Conservation (phyloP, 257 asterid species). For the Apocynum venetum region DNA sequence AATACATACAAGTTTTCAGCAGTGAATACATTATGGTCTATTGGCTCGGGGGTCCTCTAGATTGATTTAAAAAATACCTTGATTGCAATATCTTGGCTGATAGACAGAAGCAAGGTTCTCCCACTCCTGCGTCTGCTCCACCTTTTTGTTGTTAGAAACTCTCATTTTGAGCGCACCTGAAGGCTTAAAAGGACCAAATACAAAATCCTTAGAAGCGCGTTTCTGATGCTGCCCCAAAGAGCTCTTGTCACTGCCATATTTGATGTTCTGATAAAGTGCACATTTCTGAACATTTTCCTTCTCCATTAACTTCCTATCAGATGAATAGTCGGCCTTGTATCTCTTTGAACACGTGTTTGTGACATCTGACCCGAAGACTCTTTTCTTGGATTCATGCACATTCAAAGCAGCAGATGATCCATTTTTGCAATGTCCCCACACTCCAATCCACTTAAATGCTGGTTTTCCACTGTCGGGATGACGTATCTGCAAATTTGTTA, state of each 20-base stretch:
- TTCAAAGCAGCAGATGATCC: slow-evolving; percentile 28
- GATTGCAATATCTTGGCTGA: slow-evolving; percentile 52
- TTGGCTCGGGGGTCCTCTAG: not conserved
- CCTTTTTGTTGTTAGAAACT: slow-evolving; percentile 27
- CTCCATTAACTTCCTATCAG: slow-evolving; percentile 24
- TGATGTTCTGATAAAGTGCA: slow-evolving; percentile 11
- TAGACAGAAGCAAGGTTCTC: slow-evolving; percentile 34
- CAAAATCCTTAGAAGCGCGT: slow-evolving; percentile 39
- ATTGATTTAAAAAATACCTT: slow-evolving; percentile 36
- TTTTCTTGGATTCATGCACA: slow-evolving; percentile 36
- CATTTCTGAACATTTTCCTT: slow-evolving; percentile 15
- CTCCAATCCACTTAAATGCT: slow-evolving; percentile 62
- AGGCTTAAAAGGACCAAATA: slow-evolving; percentile 63
- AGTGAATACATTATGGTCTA: not conserved
- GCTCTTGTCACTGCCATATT: slow-evolving; percentile 19
- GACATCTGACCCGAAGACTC: slow-evolving; percentile 60
- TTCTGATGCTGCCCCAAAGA: slow-evolving; percentile 31
- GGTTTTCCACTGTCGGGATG: slow-evolving; percentile 60
- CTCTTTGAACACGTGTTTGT: slow-evolving; percentile 40
- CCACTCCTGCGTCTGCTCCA: slow-evolving; percentile 29
- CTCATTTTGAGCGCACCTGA: slow-evolving; percentile 22
- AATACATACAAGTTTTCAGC: not conserved
- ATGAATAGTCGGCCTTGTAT: slow-evolving; percentile 32
- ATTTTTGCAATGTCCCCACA: slow-evolving; percentile 19
- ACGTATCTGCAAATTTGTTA: slow-evolving; percentile 33